Evolutionary conservation across 2,329 filamentous ascomycete species (phyloP).

Genomic region (Cryoendolithus antarcticus): DNA sequence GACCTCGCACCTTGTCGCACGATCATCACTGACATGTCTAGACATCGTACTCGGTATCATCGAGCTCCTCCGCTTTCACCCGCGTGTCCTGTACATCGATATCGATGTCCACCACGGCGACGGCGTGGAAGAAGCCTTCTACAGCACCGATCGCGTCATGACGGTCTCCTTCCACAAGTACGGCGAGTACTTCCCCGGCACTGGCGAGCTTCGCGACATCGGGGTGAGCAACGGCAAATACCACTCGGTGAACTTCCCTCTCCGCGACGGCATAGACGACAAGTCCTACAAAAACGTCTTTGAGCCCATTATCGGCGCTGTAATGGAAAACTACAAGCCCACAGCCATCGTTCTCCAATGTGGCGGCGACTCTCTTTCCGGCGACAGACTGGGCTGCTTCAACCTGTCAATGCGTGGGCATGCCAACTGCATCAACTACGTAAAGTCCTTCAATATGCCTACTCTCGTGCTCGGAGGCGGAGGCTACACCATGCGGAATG

Average conservation of each 20-base stretch:
- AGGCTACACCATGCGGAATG: slow-evolving; percentile 59
- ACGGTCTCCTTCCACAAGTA: slow-evolving; percentile 63
- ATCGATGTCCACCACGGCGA: slow-evolving; percentile 58
- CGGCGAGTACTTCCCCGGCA: slow-evolving; percentile 60
- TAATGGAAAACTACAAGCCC: slow-evolving; percentile 58
- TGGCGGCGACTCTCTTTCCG: slow-evolving; percentile 55
- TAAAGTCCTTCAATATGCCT: slow-evolving; percentile 55
- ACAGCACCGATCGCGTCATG: slow-evolving; percentile 60
- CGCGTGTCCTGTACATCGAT: slow-evolving; percentile 54
- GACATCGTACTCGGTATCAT: slow-evolving; percentile 56
- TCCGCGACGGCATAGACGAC: slow-evolving; percentile 58
- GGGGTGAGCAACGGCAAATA: slow-evolving; percentile 56
- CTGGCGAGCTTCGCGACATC: slow-evolving; percentile 56
- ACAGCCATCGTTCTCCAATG: slow-evolving; percentile 58
- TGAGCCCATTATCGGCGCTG: slow-evolving; percentile 53
- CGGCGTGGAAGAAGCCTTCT: slow-evolving; percentile 60
- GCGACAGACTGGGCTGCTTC: slow-evolving; percentile 56
- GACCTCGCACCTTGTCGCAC: not conserved
- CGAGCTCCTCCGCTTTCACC: slow-evolving; percentile 51
- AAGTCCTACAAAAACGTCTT: slow-evolving; percentile 56
- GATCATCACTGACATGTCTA: slow-evolving; percentile 17
- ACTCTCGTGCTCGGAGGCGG: slow-evolving; percentile 55
- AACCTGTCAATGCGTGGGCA: slow-evolving; percentile 60
- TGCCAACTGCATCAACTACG: slow-evolving; percentile 57
- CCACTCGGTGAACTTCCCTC: slow-evolving; percentile 57